Percentiles rank a stretch among this genome's conserved stretches.
Conservation (phyloP, 2,329 filamentous ascomycete species). For the Verticillium longisporum region DNA sequence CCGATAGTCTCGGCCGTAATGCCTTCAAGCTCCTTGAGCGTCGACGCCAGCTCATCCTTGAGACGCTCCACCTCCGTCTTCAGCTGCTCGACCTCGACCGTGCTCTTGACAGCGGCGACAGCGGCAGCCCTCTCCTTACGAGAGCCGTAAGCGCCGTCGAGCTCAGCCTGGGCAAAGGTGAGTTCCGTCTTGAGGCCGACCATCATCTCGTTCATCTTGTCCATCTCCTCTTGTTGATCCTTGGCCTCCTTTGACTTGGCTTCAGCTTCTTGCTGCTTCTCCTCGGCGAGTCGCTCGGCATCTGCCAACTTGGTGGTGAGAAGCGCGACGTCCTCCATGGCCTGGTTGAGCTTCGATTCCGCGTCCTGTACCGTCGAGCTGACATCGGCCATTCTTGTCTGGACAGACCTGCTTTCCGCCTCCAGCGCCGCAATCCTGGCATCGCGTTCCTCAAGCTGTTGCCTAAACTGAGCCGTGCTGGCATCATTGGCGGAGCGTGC, state of each 20-base stretch:
- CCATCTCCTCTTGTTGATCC: slow-evolving; percentile 43
- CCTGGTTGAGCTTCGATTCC: slow-evolving; percentile 27
- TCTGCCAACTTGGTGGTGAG: slow-evolving; percentile 27
- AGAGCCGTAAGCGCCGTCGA: slow-evolving; percentile 55
- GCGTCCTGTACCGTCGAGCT: slow-evolving; percentile 21
- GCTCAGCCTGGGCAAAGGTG: slow-evolving; percentile 53
- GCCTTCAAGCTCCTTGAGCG: slow-evolving; percentile 45
- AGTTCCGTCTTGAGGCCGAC: slow-evolving; percentile 56
- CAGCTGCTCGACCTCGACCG: slow-evolving; percentile 37
- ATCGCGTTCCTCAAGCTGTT: slow-evolving; percentile 23
- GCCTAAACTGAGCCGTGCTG: slow-evolving; percentile 9
- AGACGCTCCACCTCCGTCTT: slow-evolving; percentile 41
- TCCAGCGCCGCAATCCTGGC: slow-evolving; percentile 33
- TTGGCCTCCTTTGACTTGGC: slow-evolving; percentile 29
- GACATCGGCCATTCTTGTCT: slow-evolving; percentile 26
- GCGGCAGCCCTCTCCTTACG: slow-evolving; percentile 53
- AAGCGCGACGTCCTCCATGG: slow-evolving; percentile 29
- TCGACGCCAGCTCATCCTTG: slow-evolving; percentile 41
- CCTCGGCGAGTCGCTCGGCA: slow-evolving; percentile 17
- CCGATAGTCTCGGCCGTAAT: slow-evolving; percentile 45
- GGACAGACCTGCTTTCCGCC: slow-evolving; percentile 30
- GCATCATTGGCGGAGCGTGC: slow-evolving; percentile 13
- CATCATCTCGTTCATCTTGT: slow-evolving; percentile 42
- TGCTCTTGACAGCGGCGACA: slow-evolving; percentile 45
- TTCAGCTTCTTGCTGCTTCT: slow-evolving; percentile 35